Evolutionary conservation across 2,329 filamentous ascomycete genomes (phyloP).

Genomic region (Sclerotinia spermophila): DNA sequence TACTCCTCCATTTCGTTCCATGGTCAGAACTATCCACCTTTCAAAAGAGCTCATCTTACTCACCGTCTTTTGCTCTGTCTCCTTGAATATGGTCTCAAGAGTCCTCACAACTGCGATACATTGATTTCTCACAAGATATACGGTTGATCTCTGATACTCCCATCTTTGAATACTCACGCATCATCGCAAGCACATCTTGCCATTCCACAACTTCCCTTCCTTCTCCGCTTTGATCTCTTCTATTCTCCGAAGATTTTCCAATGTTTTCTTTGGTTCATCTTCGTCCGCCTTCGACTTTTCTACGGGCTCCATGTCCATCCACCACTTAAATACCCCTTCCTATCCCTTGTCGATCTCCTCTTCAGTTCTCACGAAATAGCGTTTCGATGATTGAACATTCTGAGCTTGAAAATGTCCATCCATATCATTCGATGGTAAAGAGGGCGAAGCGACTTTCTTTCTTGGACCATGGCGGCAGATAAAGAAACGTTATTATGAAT

Average conservation of each 20-base stretch:
- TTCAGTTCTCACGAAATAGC: not conserved
- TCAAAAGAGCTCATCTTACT: not conserved
- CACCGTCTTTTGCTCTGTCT: not conserved
- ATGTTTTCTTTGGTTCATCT: not conserved
- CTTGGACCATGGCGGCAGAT: not conserved
- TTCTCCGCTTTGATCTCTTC: not conserved
- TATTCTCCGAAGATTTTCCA: not conserved
- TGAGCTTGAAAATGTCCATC: not conserved
- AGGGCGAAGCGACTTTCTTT: no score
- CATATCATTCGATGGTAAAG: not conserved
- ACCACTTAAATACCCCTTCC: not conserved
- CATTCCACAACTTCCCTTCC: no score
- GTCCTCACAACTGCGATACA: not conserved
- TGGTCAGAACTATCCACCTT: not conserved
- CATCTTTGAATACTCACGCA: no score
- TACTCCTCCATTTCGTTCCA: not conserved
- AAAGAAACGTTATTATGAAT: not conserved
- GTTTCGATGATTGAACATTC: not conserved
- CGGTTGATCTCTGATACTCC: not conserved
- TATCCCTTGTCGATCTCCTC: not conserved
- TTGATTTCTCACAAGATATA: not conserved
- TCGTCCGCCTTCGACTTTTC: not conserved
- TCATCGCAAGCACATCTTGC: no score
- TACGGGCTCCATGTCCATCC: not conserved
- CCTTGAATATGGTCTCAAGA: not conserved